phyloP scores from a whole-genome alignment of 139 green algal genomes.

The Haematococcus sp. region DNA sequence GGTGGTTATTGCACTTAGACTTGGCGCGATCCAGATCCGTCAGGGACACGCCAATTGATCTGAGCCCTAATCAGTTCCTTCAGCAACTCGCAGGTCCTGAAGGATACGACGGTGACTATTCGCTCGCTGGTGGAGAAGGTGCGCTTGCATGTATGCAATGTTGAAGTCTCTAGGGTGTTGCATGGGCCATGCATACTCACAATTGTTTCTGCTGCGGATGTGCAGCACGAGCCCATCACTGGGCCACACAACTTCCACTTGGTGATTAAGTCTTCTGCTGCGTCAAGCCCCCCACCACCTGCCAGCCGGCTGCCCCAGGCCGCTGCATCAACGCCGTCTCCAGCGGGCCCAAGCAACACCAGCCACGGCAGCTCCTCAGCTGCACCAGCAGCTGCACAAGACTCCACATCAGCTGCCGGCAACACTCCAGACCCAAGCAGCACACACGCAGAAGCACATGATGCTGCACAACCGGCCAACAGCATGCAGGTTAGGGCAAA shows the following conservation, averaged over 20 bases:
- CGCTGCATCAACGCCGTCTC: not conserved
- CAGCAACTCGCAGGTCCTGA: too few species aligned
- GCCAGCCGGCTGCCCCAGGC: not conserved
- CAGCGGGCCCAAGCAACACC: constrained; percentile 3
- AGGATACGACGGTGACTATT: too few species aligned
- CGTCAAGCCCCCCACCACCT: not conserved
- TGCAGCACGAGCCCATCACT: not conserved
- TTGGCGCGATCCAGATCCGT: too few species aligned
- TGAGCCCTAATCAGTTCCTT: too few species aligned
- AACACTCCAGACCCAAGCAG: too few species aligned
- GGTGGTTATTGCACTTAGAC: too few species aligned
- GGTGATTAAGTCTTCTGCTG: not conserved
- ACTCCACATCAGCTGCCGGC: not conserved
- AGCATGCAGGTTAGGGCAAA: too few species aligned
- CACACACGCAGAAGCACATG: constrained; percentile 1
- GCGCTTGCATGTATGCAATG: not conserved
- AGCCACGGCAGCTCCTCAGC: not conserved
- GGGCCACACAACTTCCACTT: constrained; percentile 10
- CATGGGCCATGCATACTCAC: too few species aligned
- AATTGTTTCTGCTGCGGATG: too few species aligned
- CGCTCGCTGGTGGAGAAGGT: not conserved
- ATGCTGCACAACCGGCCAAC: too few species aligned
- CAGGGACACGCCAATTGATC: too few species aligned
- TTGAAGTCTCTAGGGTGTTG: too few species aligned
- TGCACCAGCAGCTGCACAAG: constrained; percentile 12